A percentile compares a stretch with the other conserved stretches of the same genome.
These are phyloP conservation scores for Apophysomyces trapeziformis DNA, from an alignment of 371 early-diverging fungal genomes.

Conservation along the genomic window DNA sequence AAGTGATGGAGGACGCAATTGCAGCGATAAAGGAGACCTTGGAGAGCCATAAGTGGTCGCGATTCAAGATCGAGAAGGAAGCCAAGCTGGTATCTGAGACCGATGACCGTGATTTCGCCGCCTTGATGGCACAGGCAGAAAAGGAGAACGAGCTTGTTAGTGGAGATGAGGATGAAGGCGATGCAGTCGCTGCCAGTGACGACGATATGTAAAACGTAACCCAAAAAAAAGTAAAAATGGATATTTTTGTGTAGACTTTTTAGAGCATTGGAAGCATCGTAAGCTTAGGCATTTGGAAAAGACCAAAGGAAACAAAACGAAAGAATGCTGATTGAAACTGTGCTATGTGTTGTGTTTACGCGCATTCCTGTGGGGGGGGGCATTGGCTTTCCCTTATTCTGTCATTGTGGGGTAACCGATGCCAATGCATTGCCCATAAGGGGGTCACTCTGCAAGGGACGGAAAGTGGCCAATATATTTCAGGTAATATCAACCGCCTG, in stretches of 20 bases:
- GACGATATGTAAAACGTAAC: constrained; percentile 49
- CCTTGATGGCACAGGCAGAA: constrained; percentile 90
- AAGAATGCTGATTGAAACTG: no score
- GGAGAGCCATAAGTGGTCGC: constrained; percentile 61
- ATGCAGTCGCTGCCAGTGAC: constrained; percentile 67
- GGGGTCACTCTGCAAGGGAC: no score
- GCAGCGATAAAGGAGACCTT: constrained; percentile 83
- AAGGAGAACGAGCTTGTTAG: constrained; percentile 94
- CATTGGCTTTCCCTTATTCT: no score
- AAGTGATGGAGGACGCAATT: constrained; percentile 89
- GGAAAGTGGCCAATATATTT: no score
- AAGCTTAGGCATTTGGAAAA: no score
- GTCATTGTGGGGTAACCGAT: no score
- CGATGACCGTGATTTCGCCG: constrained; percentile 95
- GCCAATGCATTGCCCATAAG: no score
- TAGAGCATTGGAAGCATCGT: no score
- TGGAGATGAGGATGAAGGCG: constrained; percentile 88
- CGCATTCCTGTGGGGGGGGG: no score
- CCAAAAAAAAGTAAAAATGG: constrained; percentile 14
- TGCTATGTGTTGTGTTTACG: no score
- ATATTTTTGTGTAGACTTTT: constrained; percentile 9
- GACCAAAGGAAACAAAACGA: no score
- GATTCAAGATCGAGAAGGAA: constrained; percentile 75
- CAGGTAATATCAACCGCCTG: no score
- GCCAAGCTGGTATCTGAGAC: constrained; percentile 94